Conservation (phyloP, 192 early-diverging fungal genomes). For the Linnemannia hyalina region DNA sequence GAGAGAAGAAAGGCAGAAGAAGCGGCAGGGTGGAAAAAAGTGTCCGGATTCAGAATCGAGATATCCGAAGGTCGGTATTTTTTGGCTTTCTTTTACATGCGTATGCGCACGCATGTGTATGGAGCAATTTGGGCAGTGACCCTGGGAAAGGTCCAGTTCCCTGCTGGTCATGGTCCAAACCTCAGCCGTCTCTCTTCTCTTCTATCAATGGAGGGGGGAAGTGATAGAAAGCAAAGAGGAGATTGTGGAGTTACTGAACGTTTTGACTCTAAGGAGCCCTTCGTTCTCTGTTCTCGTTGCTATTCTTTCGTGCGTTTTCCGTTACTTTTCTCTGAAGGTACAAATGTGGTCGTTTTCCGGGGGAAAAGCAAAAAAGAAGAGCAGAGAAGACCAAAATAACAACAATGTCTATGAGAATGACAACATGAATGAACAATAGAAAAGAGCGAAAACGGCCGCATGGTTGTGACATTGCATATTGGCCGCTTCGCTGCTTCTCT, state of each 20-base stretch:
- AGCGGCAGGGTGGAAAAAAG: conserved; percentile 1
- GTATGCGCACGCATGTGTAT: neutral
- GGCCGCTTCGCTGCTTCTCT: neutral
- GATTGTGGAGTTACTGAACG: neutral
- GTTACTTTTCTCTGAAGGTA: neutral
- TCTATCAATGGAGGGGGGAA: neutral
- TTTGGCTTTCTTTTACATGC: neutral
- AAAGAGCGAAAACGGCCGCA: neutral
- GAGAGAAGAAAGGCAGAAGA: neutral
- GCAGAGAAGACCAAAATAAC: neutral
- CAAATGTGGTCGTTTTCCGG: neutral
- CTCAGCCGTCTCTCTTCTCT: neutral
- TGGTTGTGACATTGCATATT: neutral
- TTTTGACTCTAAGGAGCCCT: neutral
- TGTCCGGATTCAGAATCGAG: neutral
- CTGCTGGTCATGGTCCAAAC: neutral
- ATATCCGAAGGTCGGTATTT: conserved; percentile 7
- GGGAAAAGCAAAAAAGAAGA: neutral
- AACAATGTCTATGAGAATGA: neutral
- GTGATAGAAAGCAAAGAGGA: neutral
- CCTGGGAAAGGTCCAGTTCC: conserved; percentile 2
- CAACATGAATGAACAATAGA: neutral
- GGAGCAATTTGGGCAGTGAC: neutral
- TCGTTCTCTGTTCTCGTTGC: neutral
- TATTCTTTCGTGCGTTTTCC: neutral